Evolutionary conservation across 2,329 filamentous ascomycete species (phyloP), one percentile per base, ranked within the genome.

Genomic region (Cladosporium sp.): DNA sequence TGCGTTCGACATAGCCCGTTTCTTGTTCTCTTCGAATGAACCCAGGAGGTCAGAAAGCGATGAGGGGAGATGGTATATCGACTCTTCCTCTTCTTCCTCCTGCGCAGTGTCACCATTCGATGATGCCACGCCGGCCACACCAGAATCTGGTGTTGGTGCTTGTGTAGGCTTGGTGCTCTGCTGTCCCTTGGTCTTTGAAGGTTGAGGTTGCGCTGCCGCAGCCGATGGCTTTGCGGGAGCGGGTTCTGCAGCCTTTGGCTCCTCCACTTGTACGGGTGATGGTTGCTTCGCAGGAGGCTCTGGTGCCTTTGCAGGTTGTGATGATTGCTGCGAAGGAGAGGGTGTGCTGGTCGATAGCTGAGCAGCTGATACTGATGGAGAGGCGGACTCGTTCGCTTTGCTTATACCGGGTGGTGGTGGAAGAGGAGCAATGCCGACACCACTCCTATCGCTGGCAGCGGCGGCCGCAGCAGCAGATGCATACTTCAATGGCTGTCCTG

Each of bases 391-490:
- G 54, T 77, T 80, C 43, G 76, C 64, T 62, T 73, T 78, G 47
- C 73, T 71, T 25, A 71, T 69, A 47, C 86, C 86, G 22, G 90
- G 90, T 61, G 93, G 93, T 55, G 93, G 92, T 49, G 93, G 93
- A 63, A 97, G 76, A 35, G 93, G 93, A 52, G 92, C 85, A 63
- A 98, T 96, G 20, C 93, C 93, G 25, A 97, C 85, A 47, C 79
- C 79, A 65, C 85, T 92, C 73, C 88, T 91, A 71, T 95, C 90
- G 67, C 83, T 90, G 39, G 45, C 45, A 16, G 91, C 89, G 0
- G 92, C 93, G 0, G 93, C 93, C 0, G 93, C 93, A 0, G 93
- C 93, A 0, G 93, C 93, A 32, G 93, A 97, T 38, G 93, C 93
- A 67, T 98, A 98, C 71, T 97, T 97, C 58, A 98, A 76, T 1